Conservation (phyloP, 495 filamentous ascomycete genomes). For the Talaromyces borbonicus region DNA sequence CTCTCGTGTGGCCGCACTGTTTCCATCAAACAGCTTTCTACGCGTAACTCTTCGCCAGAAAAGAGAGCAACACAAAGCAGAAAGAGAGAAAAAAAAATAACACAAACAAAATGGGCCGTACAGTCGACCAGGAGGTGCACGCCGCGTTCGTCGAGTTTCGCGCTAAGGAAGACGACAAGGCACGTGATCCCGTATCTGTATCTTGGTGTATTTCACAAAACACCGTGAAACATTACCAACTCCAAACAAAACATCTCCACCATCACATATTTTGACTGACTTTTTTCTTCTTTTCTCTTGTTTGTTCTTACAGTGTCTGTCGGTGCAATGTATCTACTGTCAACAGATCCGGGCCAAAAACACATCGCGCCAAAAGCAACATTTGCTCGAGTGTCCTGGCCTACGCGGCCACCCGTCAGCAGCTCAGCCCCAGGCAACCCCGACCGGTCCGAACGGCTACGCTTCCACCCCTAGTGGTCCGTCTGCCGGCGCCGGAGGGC, state of each 20-base stretch:
- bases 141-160: slow-evolving; percentile 50
- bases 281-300: too few relatives aligned
- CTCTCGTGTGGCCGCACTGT: too few relatives aligned
- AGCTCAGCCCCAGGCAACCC: slow-evolving; percentile 31
- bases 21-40: too few relatives aligned
- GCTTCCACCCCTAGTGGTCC: slow-evolving; percentile 36
- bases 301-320: slow-evolving; percentile 42
- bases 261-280: too few relatives aligned
- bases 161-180: slow-evolving; percentile 53
- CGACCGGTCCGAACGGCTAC: slow-evolving; percentile 34
- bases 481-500: slow-evolving; percentile 23
- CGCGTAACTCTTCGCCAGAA: too few relatives aligned
- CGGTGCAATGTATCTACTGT: slow-evolving; percentile 50
- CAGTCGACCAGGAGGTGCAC: slow-evolving; percentile 48
- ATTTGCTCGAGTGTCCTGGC: slow-evolving; percentile 45
- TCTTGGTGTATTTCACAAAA: slow-evolving; percentile 27
- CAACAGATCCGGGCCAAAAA: slow-evolving; percentile 50
- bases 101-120: slow-evolving; percentile 40
- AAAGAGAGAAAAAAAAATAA: too few relatives aligned
- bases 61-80: too few relatives aligned
- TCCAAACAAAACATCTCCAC: background rate
- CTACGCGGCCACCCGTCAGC: slow-evolving; percentile 37
- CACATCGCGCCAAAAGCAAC: slow-evolving; percentile 47
- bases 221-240: slow-evolving; percentile 7
- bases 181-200: slow-evolving; percentile 38